Evolutionary conservation across 306 rosid genomes (phyloP), one percentile per base, ranked within the genome.

Genomic region (Malus sylvestris): DNA sequence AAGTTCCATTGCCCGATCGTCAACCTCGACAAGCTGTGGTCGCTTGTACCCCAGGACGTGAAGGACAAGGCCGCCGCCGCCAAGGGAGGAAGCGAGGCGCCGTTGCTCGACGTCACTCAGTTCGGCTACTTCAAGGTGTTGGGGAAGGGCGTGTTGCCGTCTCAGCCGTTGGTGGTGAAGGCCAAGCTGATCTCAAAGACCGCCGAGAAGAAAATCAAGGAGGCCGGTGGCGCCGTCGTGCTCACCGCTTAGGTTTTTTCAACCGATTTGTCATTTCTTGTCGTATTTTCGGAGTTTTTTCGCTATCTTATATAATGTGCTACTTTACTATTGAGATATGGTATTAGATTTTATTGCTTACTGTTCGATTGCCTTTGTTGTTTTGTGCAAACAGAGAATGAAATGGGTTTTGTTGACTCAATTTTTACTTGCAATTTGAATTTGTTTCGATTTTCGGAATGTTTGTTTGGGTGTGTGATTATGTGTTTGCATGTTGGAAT

Each of bases 181-280:
- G 55, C 79, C 35, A 75, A 75, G 79, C 64, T 75, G 51, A 53
- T 75, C 23, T 64, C 71, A 4, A 75, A 75, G 72, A 67, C 51
- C 2, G 79, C 71, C 3, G 79, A 75, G 79, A 75, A 65, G 79
- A 75, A 75, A 27, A 75, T 75, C 79, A 75, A 75, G 52, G 79
- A 75, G 71, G 79, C 79, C 3, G 72, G 79, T 5, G 71, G 79
- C 6, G 79, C 79, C 10, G 79, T 75, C 6, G 38, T 75, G 64
- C 79, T 75, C 71, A 64, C 71, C 7, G 79, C 79, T 33, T 75
- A 75, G 71, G 32, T 63, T 65, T 45, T 49, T 46, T 25, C 5
- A 25, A 6, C 27, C 22, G 2, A 7, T 49, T 70, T 0, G 19
- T 29, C 4, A 22, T 29, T 51, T 49, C 5, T 70, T 1, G 27